Base-by-base conservation (phyloP, 192 early-diverging fungal species). In the Podila epicladia region DNA sequence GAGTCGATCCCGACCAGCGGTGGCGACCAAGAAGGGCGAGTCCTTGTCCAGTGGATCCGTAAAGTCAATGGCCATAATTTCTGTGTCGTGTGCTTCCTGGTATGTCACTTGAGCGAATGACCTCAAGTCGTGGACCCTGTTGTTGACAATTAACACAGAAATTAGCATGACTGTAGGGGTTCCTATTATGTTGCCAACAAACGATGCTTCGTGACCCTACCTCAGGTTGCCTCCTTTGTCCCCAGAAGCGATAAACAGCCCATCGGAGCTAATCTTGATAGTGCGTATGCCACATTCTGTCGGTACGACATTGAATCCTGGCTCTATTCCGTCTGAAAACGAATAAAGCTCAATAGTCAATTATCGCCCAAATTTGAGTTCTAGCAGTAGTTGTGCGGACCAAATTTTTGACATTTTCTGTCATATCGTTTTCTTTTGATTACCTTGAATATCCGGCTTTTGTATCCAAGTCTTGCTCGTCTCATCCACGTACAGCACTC, bases 1-100 rank as follows among this genome's bases (percentile, higher is more conserved):
- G 9, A 93, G 67, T 71, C 95, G 84, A 75, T 96, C 95, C 29
- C 95, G 85, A 71, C 91, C 89, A 24, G 89, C 91, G 9, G 93
- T 94, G 8, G 92, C 94, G 33, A 95, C 73, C 29, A 93, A 67
- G 38, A 84, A 75, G 0, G 89, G 85, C 1, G 70, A 32, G 38
- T 82, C 86, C 76, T 64, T 49, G 13, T 24, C 53, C 20, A 13
- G 11, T 6, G 75, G 64, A 35, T 88, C 86, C 4, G 88, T 84
- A 68, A 95, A 92, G 73, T 95, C 95, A 26, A 96, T 90, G 9
- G 89, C 76, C 33, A 96, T 69, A 45, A 96, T 90, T 72, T 95
- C 95, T 2, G 90, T 90, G 31, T 93, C 92, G 69, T 96, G 95
- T 0, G 93, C 95, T 58, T 94, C 93, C 61, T 93, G 83, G 69